Evolutionary conservation across 345 rosid genomes (phyloP).

Genomic region (Citrus reticulata): DNA sequence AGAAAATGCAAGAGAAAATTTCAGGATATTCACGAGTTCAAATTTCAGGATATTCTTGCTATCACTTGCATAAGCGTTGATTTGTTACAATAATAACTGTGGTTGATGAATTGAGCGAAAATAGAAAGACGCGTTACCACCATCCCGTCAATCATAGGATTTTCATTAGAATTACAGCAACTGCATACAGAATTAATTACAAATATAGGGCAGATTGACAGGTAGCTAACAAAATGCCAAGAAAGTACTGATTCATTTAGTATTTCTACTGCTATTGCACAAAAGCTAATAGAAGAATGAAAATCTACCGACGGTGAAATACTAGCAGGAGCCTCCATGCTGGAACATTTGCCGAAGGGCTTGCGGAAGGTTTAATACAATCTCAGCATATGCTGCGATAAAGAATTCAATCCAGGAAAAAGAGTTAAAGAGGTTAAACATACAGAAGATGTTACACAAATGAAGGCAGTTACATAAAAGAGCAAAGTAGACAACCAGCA

Average conservation of each 20-base stretch:
- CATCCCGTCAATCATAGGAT: neutral
- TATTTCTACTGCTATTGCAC: neutral
- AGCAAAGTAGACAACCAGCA: neutral
- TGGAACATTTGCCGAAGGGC: constrained; percentile 58
- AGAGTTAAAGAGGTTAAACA: neutral
- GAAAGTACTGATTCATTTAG: neutral
- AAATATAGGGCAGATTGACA: neutral
- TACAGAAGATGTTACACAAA: neutral
- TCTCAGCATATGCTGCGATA: constrained; percentile 84
- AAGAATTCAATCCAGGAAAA: neutral
- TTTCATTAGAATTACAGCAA: neutral
- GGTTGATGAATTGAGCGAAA: neutral
- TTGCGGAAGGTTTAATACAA: constrained; percentile 64
- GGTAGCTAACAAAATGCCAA: neutral
- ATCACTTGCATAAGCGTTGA: no score
- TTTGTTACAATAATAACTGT: neutral
- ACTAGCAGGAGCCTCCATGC: constrained; percentile 30
- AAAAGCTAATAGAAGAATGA: neutral
- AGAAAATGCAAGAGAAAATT: no score
- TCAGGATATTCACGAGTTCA: no score
- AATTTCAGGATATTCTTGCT: no score
- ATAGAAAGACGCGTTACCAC: neutral
- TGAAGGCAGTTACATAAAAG: neutral
- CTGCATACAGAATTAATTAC: neutral
- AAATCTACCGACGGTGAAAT: no score